These are phyloP conservation scores for Xylaria sp. DNA, from an alignment of 2,329 filamentous ascomycete species.

Conservation along the genomic window DNA sequence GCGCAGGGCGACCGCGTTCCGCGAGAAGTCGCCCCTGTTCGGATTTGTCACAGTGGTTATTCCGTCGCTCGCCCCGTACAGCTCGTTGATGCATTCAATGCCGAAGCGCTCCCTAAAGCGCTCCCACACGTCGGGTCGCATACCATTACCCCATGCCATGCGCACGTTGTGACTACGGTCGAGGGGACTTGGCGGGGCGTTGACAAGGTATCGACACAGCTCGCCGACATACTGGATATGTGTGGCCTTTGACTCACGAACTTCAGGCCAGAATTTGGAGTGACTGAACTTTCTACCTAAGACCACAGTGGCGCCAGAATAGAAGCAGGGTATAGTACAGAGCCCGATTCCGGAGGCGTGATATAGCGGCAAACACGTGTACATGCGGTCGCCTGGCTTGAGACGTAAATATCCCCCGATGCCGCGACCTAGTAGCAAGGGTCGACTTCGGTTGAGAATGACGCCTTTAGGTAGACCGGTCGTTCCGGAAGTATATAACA, in stretches of 20 bases:
- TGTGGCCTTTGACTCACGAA: conserved; percentile 73
- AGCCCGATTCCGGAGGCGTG: conserved; percentile 76
- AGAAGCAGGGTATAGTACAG: conserved; percentile 63
- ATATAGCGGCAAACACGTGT: conserved; percentile 79
- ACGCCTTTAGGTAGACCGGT: conserved; percentile 81
- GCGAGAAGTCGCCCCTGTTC: conserved; percentile 69
- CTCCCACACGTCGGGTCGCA: conserved; percentile 75
- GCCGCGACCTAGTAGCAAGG: conserved; percentile 37
- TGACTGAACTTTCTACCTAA: conserved; percentile 75
- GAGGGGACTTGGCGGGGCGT: conserved; percentile 68
- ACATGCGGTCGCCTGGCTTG: conserved; percentile 67
- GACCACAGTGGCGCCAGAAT: conserved; percentile 63
- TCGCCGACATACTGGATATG: conserved; percentile 82
- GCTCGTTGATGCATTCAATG: conserved; percentile 72
- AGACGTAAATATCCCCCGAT: conserved; percentile 38
- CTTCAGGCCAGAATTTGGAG: conserved; percentile 75
- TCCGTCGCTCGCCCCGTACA: conserved; percentile 82
- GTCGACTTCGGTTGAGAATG: conserved; percentile 62
- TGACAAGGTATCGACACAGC: conserved; percentile 77
- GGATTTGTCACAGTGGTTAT: conserved; percentile 69
- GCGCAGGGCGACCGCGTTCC: conserved; percentile 74
- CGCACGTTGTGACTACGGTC: conserved; percentile 68
- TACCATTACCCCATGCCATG: conserved; percentile 72
- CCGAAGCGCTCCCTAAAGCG: conserved; percentile 72
- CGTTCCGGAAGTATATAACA: conserved; percentile 81